Evolutionary conservation across 352 stramenopile species (phyloP).

Genomic region (Pythium inflatum): DNA sequence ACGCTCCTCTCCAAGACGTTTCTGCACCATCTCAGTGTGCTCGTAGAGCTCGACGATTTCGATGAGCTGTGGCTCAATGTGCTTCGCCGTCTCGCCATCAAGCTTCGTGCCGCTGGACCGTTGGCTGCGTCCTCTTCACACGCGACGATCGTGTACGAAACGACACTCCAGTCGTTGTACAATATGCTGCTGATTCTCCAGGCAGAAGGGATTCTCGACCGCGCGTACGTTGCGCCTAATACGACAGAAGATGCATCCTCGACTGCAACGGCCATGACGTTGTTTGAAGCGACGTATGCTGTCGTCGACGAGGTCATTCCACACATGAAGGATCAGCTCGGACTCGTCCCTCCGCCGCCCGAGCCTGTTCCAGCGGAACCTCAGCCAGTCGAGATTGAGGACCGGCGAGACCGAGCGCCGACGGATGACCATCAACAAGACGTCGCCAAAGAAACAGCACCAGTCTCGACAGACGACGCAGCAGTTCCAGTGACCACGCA

Average conservation of each 20-base stretch:
- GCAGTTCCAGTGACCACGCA: not conserved
- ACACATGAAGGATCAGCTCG: conserved; percentile 78
- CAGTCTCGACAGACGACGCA: too few species aligned
- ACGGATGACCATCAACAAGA: not conserved
- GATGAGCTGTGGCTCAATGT: conserved; percentile 79
- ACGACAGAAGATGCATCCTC: not conserved
- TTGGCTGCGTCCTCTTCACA: conserved; percentile 42
- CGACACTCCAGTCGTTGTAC: conserved; percentile 84
- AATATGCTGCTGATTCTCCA: conserved; percentile 86
- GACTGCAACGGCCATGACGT: conserved; percentile 30
- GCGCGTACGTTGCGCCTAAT: conserved; percentile 35
- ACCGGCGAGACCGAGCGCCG: not conserved
- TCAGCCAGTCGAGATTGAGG: conserved; percentile 30
- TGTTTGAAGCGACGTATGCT: conserved; percentile 72
- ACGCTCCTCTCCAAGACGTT: conserved; percentile 89
- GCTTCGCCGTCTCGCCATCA: conserved; percentile 70
- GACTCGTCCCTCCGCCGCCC: conserved; percentile 43
- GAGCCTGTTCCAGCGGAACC: conserved; percentile 31
- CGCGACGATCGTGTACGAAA: conserved; percentile 78
- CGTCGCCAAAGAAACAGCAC: too few species aligned
- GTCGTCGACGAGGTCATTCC: conserved; percentile 78
- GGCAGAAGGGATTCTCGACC: conserved; percentile 75
- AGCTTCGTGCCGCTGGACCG: conserved; percentile 44
- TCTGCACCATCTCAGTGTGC: conserved; percentile 77
- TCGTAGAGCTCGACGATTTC: conserved; percentile 72